phyloP scores from a whole-genome alignment of 2,329 filamentous ascomycete species.

The Nemania diffusa region DNA sequence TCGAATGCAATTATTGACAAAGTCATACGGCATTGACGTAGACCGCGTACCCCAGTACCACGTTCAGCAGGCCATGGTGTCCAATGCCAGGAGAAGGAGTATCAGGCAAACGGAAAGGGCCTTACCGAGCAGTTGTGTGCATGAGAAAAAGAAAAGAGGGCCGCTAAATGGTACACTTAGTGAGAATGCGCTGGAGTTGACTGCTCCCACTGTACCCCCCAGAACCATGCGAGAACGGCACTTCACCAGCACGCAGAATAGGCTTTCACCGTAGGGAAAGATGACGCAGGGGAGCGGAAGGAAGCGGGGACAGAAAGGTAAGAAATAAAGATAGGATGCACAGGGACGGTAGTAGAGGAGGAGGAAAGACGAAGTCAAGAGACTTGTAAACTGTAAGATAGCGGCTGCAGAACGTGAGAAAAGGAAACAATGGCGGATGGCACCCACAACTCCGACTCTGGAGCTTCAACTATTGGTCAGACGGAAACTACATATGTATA shows the following conservation, averaged over 20 bases:
- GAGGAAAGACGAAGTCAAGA: constrained; percentile 24
- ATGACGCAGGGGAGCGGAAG: neutral
- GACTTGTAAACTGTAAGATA: neutral
- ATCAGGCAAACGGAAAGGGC: constrained; percentile 12
- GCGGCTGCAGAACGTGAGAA: neutral
- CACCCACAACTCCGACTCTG: constrained; percentile 34
- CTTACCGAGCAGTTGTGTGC: constrained; percentile 29
- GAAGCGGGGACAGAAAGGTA: neutral
- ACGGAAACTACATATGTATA: constrained; percentile 5
- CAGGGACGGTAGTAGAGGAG: constrained; percentile 5
- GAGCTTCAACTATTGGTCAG: constrained; percentile 32
- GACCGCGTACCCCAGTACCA: neutral
- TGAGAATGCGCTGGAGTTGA: constrained; percentile 2
- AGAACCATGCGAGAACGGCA: neutral
- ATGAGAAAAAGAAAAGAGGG: constrained; percentile 21
- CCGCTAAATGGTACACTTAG: neutral
- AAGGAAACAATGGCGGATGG: constrained; percentile 9
- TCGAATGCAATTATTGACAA: constrained; percentile 19
- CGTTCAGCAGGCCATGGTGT: neutral
- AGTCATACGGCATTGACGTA: neutral
- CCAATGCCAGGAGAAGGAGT: neutral
- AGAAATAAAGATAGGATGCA: neutral
- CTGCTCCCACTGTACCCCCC: constrained; percentile 6
- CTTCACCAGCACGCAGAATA: constrained; percentile 3
- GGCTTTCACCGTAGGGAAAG: neutral